Evolutionary conservation across 257 asterid genomes (phyloP), one percentile per base, ranked within the genome.

Genomic region (Plantago major): DNA sequence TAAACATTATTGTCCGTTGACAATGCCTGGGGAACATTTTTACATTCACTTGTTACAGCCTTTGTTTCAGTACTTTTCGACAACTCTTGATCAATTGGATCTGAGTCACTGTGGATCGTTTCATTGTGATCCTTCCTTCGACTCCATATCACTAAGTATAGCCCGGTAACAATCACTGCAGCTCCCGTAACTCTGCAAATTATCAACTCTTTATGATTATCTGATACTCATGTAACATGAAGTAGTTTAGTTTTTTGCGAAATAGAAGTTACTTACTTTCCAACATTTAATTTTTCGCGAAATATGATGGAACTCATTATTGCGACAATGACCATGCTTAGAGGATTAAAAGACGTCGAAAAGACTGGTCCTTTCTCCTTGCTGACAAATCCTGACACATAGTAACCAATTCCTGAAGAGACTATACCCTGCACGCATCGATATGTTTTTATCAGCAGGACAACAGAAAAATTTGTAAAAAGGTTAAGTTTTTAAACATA

Each of bases 311-410:
- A 73, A 55, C 87, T 66, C 69, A 81, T 16, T 9, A 76, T 46
- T 16, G 87, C 80, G 10, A 78, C 88, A 10, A 82, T 58, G 56
- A 78, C 68, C 88, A 82, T 82, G 18, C 59, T 60, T 37, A 82
- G 53, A 15, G 88, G 88, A 58, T 65, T 78, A 55, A 81, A 81
- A 5, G 82, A 60, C 0, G 84, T 78, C 22, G 76, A 80, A n/a
- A 81, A 81, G 61, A 81, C 75, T 3, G 82, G 84, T 33, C 88
- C 84, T 61, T 73, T 81, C 13, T 13, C 45, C 49, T 70, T 70
- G 80, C 79, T 76, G 26, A 82, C 70, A 1, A 66, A 46, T 64
- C 84, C 88, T 18, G 81, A 74, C 2, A 82, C 63, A 53, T 65
- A 82, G 59, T 82, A 82, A 3, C 70, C 73, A 44, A 78, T 73